Evolutionary conservation across 2,329 filamentous ascomycete genomes (phyloP).

Genomic region (Aureobasidium namibiae): DNA sequence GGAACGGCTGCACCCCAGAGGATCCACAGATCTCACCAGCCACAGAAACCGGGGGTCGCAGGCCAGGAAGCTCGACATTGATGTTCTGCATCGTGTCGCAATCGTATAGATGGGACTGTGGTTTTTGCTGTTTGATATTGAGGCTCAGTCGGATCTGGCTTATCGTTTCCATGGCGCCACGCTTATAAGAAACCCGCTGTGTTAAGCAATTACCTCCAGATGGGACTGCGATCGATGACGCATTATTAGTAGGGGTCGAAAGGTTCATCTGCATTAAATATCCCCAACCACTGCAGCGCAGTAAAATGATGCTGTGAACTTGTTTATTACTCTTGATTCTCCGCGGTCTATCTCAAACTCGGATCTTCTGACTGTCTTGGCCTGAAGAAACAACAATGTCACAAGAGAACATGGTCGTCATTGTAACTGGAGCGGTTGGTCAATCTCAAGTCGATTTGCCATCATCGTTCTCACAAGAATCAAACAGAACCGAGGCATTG

Average conservation of each 20-base stretch:
- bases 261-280: background rate
- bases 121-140: background rate
- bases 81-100: background rate
- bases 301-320: background rate
- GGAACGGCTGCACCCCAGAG: constrained; percentile 8
- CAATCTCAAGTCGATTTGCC: background rate
- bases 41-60: background rate
- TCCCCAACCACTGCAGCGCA: background rate
- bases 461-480: background rate
- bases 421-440: constrained; percentile 28
- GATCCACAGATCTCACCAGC: background rate
- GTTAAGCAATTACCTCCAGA: background rate
- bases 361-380: background rate
- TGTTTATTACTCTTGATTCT: background rate
- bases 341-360: background rate
- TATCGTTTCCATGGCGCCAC: background rate
- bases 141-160: background rate
- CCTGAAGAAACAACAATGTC: constrained; percentile 18
- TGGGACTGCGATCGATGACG: background rate
- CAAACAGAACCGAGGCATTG: constrained; percentile 29
- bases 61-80: background rate
- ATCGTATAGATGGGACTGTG: background rate
- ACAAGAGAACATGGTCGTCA: constrained; percentile 21
- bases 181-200: background rate
- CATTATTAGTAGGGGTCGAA: background rate